A percentile compares a stretch with the other conserved stretches of the same genome.
These are phyloP conservation scores for Akanthomyces muscarius DNA, from an alignment of 2,329 filamentous ascomycete species.

Conservation along the genomic window DNA sequence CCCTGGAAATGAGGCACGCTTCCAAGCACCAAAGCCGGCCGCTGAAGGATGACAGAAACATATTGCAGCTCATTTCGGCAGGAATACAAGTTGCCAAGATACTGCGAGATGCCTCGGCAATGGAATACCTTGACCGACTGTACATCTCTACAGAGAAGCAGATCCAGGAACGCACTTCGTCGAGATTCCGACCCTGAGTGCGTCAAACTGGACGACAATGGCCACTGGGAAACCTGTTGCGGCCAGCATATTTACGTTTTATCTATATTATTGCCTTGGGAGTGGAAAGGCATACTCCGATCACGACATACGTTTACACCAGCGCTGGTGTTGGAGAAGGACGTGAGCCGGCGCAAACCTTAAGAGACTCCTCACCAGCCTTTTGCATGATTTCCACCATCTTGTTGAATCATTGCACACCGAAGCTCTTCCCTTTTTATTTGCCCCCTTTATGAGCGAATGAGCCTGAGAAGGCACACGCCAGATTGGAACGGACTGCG, in stretches of 20 bases:
- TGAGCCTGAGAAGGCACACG: not conserved
- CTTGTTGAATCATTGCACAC: not conserved
- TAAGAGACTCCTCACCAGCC: not conserved
- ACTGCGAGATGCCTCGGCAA: conserved; percentile 75
- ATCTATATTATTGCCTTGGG: conserved; percentile 9
- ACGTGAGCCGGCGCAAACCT: conserved; percentile 8
- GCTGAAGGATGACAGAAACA: conserved; percentile 83
- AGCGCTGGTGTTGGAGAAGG: not conserved
- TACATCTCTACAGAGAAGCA: conserved; percentile 78
- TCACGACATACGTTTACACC: conserved; percentile 15
- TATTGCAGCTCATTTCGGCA: conserved; percentile 81
- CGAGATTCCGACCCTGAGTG: conserved; percentile 32
- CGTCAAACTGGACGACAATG: not conserved
- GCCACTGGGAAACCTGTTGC: not conserved
- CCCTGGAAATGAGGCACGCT: conserved; percentile 80
- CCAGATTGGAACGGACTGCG: not conserved
- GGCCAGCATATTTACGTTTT: conserved; percentile 13
- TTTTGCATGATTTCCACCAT: not conserved
- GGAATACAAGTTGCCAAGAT: conserved; percentile 86
- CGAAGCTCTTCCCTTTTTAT: not conserved
- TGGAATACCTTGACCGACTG: conserved; percentile 76
- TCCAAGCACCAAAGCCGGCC: conserved; percentile 79
- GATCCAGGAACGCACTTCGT: conserved; percentile 62
- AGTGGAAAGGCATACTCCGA: conserved; percentile 1
- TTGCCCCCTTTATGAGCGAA: not conserved